These are phyloP conservation scores for Quercus lobata DNA, from an alignment of 331 rosid species.

Conservation along the genomic window DNA sequence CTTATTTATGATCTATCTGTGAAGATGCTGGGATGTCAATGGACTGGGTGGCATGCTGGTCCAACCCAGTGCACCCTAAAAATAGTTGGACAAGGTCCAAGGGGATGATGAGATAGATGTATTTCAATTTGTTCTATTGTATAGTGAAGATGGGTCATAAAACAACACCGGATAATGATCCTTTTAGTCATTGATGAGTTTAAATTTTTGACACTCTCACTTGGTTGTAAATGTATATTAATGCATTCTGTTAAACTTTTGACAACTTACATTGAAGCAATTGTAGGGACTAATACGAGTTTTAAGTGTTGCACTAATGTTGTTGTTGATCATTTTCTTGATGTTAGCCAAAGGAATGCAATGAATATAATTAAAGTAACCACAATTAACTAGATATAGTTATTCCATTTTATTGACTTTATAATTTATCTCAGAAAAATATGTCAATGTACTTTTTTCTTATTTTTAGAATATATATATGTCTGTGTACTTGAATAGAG, in stretches of 20 bases:
- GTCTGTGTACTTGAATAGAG: too few species aligned
- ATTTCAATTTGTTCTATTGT: neutral
- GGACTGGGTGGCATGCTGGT: neutral
- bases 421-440: too few species aligned
- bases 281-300: conserved; percentile 25
- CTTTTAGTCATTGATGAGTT: conserved; percentile 1
- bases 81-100: neutral
- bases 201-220: conserved; percentile 7
- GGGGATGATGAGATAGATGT: neutral
- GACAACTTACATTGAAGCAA: conserved; percentile 6
- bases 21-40: neutral
- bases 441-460: too few species aligned
- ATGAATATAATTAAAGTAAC: too few species aligned
- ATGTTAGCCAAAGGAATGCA: too few species aligned
- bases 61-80: neutral
- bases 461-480: too few species aligned
- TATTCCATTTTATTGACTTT: too few species aligned
- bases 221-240: conserved; percentile 6
- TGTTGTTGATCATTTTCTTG: too few species aligned
- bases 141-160: neutral
- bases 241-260: neutral
- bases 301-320: conserved; percentile 32
- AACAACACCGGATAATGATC: neutral
- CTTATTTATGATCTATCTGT: neutral
- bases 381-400: too few species aligned